Evolutionary conservation across 441 rosid genomes (phyloP).

Genomic region (Gossypium laxum): DNA sequence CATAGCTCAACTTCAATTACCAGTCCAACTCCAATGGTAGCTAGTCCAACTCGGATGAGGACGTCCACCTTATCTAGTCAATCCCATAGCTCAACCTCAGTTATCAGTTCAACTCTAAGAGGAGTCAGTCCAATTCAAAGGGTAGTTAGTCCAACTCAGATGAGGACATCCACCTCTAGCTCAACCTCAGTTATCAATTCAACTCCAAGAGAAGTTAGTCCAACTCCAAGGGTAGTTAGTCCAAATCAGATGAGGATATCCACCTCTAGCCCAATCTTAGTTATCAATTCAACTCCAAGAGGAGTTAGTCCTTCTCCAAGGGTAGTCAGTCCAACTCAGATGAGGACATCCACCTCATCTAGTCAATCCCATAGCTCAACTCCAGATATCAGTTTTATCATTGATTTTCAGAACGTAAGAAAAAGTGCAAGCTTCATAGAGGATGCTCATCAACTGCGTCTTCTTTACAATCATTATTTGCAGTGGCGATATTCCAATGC

Average conservation of each 20-base stretch:
- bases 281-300: slow-evolving; percentile 25
- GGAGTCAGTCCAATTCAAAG: background rate
- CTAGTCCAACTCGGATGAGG: background rate
- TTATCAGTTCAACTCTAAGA: background rate
- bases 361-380: slow-evolving; percentile 49
- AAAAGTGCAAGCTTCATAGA: slow-evolving; percentile 56
- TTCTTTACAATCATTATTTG: slow-evolving; percentile 65
- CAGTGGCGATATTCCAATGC: slow-evolving; percentile 93
- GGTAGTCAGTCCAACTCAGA: slow-evolving; percentile 54
- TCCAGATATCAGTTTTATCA: slow-evolving; percentile 80
- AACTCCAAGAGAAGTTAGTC: background rate
- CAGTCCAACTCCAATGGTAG: background rate
- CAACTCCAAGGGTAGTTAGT: slow-evolving; percentile 48
- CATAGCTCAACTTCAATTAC: background rate
- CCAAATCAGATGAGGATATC: slow-evolving; percentile 20
- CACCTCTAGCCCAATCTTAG: too few relatives aligned
- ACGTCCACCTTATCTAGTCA: background rate
- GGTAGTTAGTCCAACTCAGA: background rate
- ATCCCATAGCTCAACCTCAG: background rate
- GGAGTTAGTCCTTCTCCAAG: slow-evolving; percentile 69
- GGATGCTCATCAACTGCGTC: slow-evolving; percentile 80
- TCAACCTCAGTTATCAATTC: background rate
- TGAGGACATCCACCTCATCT: slow-evolving; percentile 33
- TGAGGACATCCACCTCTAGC: background rate
- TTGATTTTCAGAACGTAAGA: slow-evolving; percentile 69